Conservation (phyloP, 768 basidiomycete species). For the Phlebiopsis gigantea region DNA sequence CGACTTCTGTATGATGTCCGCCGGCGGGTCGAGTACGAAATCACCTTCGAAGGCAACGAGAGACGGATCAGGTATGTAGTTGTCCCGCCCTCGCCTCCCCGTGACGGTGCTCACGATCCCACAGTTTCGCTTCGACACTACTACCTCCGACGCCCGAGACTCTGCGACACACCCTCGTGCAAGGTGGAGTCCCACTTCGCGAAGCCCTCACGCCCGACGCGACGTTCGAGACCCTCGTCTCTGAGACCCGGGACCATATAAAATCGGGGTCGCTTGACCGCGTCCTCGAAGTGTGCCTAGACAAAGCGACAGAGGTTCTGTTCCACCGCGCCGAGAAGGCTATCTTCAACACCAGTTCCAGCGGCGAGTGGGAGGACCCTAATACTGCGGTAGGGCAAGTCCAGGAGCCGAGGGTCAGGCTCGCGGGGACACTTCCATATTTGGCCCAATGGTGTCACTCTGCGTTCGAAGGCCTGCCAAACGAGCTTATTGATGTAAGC, state of each 20-base stretch:
- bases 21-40: slow-evolving; percentile 68
- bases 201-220: slow-evolving; percentile 33
- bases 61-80: slow-evolving; percentile 48
- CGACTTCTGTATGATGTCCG: slow-evolving; percentile 69
- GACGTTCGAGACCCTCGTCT: slow-evolving; percentile 58
- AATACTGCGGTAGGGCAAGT: slow-evolving; percentile 19
- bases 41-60: slow-evolving; percentile 54
- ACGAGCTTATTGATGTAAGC: slow-evolving; percentile 81
- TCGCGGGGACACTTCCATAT: slow-evolving; percentile 79
- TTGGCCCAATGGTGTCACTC: slow-evolving; percentile 73
- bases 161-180: slow-evolving; percentile 61
- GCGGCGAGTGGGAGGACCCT: slow-evolving; percentile 16
- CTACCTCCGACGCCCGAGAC: slow-evolving; percentile 71
- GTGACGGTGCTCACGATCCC: background rate
- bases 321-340: slow-evolving; percentile 58
- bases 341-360: slow-evolving; percentile 43
- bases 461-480: slow-evolving; percentile 64
- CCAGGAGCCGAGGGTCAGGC: slow-evolving; percentile 48
- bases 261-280: slow-evolving; percentile 62
- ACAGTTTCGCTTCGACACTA: slow-evolving; percentile 70
- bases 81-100: slow-evolving; percentile 1
- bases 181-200: slow-evolving; percentile 47
- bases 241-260: slow-evolving; percentile 62
- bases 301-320: slow-evolving; percentile 59
- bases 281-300: slow-evolving; percentile 71